Evolutionary conservation across 148 eudicot genomes (phyloP).

Genomic region (Suaeda aralocaspica): DNA sequence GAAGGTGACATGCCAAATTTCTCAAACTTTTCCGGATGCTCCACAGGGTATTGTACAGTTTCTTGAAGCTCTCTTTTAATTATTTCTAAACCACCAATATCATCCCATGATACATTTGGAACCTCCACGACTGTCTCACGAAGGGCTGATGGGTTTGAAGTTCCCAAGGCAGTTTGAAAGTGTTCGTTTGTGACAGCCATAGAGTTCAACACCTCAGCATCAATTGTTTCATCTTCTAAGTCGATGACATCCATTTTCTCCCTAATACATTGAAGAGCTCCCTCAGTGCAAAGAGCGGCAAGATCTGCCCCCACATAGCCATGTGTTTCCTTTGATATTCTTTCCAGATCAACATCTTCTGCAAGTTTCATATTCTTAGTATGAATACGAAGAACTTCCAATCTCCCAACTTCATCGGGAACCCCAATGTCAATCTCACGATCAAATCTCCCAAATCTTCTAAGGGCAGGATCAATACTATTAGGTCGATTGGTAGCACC

Average conservation of each 20-base stretch:
- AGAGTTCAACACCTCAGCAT: constrained; percentile 69
- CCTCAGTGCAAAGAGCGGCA: constrained; percentile 77
- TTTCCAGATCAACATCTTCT: constrained; percentile 72
- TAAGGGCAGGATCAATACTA: constrained; percentile 72
- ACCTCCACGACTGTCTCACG: constrained; percentile 67
- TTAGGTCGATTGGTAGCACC: constrained; percentile 83
- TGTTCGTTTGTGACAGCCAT: constrained; percentile 73
- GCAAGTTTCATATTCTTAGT: constrained; percentile 76
- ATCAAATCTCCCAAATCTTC: constrained; percentile 79
- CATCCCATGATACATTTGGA: constrained; percentile 41
- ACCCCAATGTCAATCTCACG: constrained; percentile 79
- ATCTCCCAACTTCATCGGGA: constrained; percentile 70
- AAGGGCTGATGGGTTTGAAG: constrained; percentile 73
- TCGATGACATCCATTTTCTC: constrained; percentile 87
- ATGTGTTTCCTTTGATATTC: constrained; percentile 62
- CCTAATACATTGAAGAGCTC: constrained; percentile 75
- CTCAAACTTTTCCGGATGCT: constrained; percentile 82
- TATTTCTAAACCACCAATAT: constrained; percentile 43
- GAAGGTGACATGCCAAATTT: constrained; percentile 87
- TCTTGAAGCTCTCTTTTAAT: constrained; percentile 72
- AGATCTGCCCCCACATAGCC: constrained; percentile 79
- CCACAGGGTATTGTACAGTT: constrained; percentile 88
- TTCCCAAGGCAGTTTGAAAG: constrained; percentile 59
- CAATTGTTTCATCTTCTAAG: constrained; percentile 66
- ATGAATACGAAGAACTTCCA: constrained; percentile 75